Evolutionary conservation across 139 green algal species (phyloP), one percentile per base, ranked within the genome.

Genomic region (Tetradesmus lagerheimii): DNA sequence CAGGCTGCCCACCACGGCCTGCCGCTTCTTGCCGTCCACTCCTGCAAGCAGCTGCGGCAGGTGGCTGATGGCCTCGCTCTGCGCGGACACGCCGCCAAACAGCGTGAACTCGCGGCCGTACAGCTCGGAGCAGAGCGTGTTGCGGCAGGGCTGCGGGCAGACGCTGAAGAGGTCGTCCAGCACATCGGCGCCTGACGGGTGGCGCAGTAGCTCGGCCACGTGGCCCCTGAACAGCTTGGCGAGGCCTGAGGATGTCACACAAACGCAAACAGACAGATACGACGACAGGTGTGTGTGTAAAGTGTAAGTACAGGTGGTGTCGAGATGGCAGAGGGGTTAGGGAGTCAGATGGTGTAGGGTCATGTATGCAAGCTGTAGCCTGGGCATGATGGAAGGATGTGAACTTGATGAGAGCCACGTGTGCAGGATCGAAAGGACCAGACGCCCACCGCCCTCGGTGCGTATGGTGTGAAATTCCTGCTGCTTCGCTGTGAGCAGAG

Each of bases 81-180:
- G 89, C 77, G 66, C 86, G 4, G 39, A 77, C 2, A 96, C 86
- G 41, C 93, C 91, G 67, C 91, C 92, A 87, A 98, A 97, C 37
- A 98, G 90, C 14, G 90, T 87, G 74, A 95, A 97, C 92, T 98
- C 96, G 41, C 93, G 94, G 41, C 94, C 93, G 88, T 98, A 98
- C 75, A 97, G 95, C 93, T 98, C 96, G 20, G 96, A 93, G 27
- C 95, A 95, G 93, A 98, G 92, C 16, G 90, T 85, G 85, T 97
- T 97, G 74, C 94, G 93, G 89, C 95, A 92, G 47, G 86, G 11
- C 0, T 90, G 83, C 27, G 87, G 89, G 23, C 92, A 92, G 1
- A 91, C 92, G 64, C 93, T 92, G 89, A 97, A 99, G 20, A 98
- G 90, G 87, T 98, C 97, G 27, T 96, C 92, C 29, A 99, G 83